These are phyloP conservation scores for Ophiostoma ulmi DNA, from an alignment of 2,329 filamentous ascomycete species.

Conservation along the genomic window DNA sequence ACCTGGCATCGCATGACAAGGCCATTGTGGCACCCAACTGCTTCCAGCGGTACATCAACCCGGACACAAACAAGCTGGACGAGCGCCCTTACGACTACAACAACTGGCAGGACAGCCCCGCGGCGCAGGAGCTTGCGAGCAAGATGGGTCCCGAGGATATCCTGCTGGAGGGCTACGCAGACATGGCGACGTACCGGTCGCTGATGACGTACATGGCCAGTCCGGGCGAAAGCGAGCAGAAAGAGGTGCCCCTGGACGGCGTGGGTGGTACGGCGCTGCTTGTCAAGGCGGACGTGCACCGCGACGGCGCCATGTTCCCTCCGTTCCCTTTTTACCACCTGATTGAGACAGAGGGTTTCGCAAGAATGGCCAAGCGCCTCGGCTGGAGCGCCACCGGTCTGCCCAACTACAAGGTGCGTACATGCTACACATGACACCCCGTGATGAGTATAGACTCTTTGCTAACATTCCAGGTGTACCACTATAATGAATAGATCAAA, in stretches of 20 bases:
- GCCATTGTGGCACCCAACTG: constrained; percentile 94
- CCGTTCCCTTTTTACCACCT: constrained; percentile 94
- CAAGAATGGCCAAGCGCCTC: constrained; percentile 88
- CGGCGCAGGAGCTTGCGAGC: constrained; percentile 66
- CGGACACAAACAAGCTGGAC: constrained; percentile 61
- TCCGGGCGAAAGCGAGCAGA: constrained; percentile 51
- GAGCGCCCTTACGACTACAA: constrained; percentile 94
- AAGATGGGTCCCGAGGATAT: constrained; percentile 90
- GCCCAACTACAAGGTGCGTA: constrained; percentile 84
- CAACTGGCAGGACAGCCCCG: constrained; percentile 88
- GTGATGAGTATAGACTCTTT: not conserved
- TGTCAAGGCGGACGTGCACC: constrained; percentile 94
- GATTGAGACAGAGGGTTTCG: constrained; percentile 96
- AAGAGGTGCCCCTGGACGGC: constrained; percentile 75
- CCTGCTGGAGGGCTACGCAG: constrained; percentile 83
- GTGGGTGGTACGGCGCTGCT: constrained; percentile 89
- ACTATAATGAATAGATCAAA: constrained; percentile 69
- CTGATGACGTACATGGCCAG: constrained; percentile 81
- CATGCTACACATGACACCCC: not conserved
- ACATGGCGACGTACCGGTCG: constrained; percentile 85
- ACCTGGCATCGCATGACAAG: constrained; percentile 81
- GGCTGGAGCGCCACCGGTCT: constrained; percentile 83
- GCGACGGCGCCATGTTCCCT: constrained; percentile 98
- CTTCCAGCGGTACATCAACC: constrained; percentile 77
- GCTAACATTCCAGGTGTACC: constrained; percentile 60